A percentile compares a stretch with the other conserved stretches of the same genome.
Evolutionary conservation across 176 grass and related monocot species (phyloP).

Genomic region (Phoenix roebelenii): DNA sequence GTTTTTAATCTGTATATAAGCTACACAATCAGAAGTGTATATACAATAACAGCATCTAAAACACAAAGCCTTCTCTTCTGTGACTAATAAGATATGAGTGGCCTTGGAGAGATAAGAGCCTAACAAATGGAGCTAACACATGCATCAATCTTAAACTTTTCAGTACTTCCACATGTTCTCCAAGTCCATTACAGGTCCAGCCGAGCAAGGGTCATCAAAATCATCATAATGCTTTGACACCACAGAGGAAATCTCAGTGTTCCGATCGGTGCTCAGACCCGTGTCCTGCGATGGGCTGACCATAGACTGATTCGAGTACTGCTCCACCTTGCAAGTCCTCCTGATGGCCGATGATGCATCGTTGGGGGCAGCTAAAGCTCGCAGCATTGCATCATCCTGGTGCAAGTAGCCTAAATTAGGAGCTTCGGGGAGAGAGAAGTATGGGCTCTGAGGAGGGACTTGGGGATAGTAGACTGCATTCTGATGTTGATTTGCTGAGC

Average conservation of each 20-base stretch:
- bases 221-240: conserved; percentile 21
- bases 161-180: conserved; percentile 14
- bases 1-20: neutral
- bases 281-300: conserved; percentile 22
- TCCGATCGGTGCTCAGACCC: conserved; percentile 18
- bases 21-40: neutral
- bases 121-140: neutral
- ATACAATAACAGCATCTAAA: neutral
- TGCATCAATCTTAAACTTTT: neutral
- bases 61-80: neutral
- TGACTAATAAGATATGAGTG: neutral
- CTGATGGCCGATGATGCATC: conserved; percentile 11
- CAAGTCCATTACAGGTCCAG: conserved; percentile 20
- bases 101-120: neutral
- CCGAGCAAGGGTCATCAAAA: conserved; percentile 20
- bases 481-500: neutral
- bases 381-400: neutral
- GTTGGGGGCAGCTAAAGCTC: conserved; percentile 1
- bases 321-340: conserved; percentile 15
- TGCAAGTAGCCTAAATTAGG: neutral
- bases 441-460: conserved; percentile 19
- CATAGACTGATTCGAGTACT: conserved; percentile 22
- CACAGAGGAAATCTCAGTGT: conserved; percentile 78
- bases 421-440: conserved; percentile 28
- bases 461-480: conserved; percentile 9